A percentile compares a stretch with the other conserved stretches of the same genome.
Evolutionary conservation across 768 basidiomycete genomes (phyloP).

Genomic region (Lentinus tigrinus): DNA sequence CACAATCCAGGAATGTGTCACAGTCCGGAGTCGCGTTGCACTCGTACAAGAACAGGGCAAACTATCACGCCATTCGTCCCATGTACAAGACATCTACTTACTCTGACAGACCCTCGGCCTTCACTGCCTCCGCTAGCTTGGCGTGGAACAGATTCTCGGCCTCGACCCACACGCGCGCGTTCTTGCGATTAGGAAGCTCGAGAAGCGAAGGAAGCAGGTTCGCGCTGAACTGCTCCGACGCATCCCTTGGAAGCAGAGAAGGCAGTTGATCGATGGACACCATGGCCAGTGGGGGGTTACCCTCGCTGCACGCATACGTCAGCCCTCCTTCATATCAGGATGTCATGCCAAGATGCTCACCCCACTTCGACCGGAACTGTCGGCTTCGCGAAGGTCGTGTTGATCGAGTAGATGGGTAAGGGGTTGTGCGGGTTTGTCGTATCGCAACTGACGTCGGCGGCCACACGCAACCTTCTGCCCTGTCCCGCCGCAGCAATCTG

Average conservation of each 20-base stretch:
- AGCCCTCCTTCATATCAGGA: conserved; percentile 9
- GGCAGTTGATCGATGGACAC: conserved; percentile 98
- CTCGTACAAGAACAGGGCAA: too few species aligned
- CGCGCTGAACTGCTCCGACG: conserved; percentile 92
- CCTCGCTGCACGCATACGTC: conserved; percentile 40
- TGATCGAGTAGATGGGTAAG: conserved; percentile 90
- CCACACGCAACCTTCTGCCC: conserved; percentile 66
- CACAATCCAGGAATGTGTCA: too few species aligned
- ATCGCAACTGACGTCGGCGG: conserved; percentile 98
- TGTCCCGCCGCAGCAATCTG: conserved; percentile 72
- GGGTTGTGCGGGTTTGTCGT: conserved; percentile 99
- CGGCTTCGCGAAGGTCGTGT: conserved; percentile 91
- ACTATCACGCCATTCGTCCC: too few species aligned
- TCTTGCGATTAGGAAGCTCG: conserved; percentile 64
- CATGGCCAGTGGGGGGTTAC: conserved; percentile 72
- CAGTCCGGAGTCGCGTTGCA: too few species aligned
- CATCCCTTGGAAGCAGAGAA: conserved; percentile 90
- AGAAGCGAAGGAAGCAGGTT: conserved; percentile 86
- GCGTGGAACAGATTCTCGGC: conserved; percentile 81
- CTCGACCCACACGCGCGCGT: conserved; percentile 80
- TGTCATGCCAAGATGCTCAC: conserved; percentile 40
- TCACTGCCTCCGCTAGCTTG: conserved; percentile 55
- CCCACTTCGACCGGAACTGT: conserved; percentile 84
- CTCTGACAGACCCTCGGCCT: conserved; percentile 29
- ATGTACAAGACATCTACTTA: too few species aligned